phyloP scores from a whole-genome alignment of 768 basidiomycete genomes.

The Sistotremastrum niveocremeum region DNA sequence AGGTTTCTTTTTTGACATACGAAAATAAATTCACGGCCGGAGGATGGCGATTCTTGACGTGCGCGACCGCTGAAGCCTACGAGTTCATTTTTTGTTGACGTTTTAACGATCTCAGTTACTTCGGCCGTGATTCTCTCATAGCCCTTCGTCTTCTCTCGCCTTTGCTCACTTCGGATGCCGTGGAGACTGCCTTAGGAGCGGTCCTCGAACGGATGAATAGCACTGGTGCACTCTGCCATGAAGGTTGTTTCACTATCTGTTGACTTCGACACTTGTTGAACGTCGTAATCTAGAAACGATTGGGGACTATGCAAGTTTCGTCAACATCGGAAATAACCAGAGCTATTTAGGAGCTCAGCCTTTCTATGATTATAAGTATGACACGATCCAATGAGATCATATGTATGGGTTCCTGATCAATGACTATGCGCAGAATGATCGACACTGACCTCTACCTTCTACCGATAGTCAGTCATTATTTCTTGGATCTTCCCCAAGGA shows the following conservation, averaged over 20 bases:
- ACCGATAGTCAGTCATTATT: conserved; percentile 28
- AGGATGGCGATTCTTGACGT: conserved; percentile 32
- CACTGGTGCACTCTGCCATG: conserved; percentile 30
- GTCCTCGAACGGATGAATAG: conserved; percentile 28
- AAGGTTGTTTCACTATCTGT: conserved; percentile 23
- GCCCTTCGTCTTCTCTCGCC: conserved; percentile 29
- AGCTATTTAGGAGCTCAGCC: conserved; percentile 26
- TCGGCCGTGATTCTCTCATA: conserved; percentile 29
- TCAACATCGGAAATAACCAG: conserved; percentile 25
- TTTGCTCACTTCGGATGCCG: conserved; percentile 23
- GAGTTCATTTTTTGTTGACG: background rate
- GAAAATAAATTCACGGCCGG: conserved; percentile 28
- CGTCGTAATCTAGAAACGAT: background rate
- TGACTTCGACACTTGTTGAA: background rate
- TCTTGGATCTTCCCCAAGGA: conserved; percentile 30
- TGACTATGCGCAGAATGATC: conserved; percentile 20
- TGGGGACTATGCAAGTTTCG: conserved; percentile 27
- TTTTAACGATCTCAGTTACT: conserved; percentile 12
- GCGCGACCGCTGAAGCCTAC: conserved; percentile 4
- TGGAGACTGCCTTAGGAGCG: conserved; percentile 30
- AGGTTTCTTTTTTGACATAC: conserved; percentile 29
- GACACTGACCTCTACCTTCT: conserved; percentile 31
- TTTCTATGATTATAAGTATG: conserved; percentile 25
- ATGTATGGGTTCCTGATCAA: background rate
- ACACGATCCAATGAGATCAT: background rate